Evolutionary conservation across 1,139 yeast species (phyloP), one percentile per base, ranked within the genome.

Genomic region (Taiozyma onychis): DNA sequence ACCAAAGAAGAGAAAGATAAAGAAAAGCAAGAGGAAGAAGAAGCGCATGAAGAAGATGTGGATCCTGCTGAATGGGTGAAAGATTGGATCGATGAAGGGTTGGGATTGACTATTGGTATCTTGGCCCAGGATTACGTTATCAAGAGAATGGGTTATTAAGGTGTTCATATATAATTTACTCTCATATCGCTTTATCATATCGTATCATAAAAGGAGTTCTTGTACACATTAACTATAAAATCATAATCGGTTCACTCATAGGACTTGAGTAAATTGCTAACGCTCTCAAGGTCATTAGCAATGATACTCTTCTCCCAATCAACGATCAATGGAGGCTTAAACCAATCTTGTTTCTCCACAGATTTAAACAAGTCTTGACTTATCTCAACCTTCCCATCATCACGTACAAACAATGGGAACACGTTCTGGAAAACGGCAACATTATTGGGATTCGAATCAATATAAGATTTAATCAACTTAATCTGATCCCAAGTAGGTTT

Each of bases 61-160:
- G 96, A 91, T 66, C 97, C 98, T 13, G 76, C 89, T 48, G 96
- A 88, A 57, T 93, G 99, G 99, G 95, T 93, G n/a, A 77, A 80
- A 48, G 93, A 82, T 53, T 91, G 98, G 98, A 78, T 93, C 42
- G 85, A 81, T 61, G 88, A 87, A 58, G 95, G 96, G 0, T 73
- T 93, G 50, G 81, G 83, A 34, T 75, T 90, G 57, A 76, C 90
- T 35, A 79, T 91, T 55, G 98, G 97, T 10, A 85, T 88, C 1
- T 72, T 88, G 39, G 96, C 97, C 1, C 99, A 93, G 67, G 81
- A 84, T 62, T 93, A 93, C 66, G 96, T 93, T 43, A 82, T 91
- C 48, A 85, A 82, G 66, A 79, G 99, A 67, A 93, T 93, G 98
- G 97, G 96, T 9, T 64, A 46, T 45, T 47, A 41, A n/a, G 26